Percentiles rank a stretch among this genome's conserved stretches.
These are phyloP conservation scores for Chenopodium berlandieri DNA, from an alignment of 148 eudicot species.

Conservation along the genomic window DNA sequence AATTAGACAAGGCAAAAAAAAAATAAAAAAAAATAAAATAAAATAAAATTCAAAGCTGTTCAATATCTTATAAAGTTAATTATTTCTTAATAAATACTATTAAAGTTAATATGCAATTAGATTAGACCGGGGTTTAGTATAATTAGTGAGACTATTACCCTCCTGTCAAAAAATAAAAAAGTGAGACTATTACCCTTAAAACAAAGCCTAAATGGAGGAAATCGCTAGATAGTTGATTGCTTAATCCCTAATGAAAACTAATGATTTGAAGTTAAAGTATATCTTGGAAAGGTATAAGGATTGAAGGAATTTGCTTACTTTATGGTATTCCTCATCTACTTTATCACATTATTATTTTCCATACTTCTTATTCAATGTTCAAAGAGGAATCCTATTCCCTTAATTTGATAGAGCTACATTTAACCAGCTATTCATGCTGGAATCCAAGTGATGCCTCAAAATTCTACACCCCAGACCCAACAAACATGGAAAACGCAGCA, in stretches of 20 bases:
- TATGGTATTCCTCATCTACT: constrained; percentile 11
- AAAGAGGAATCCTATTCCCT: constrained; percentile 24
- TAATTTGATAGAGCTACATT: background rate
- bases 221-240: background rate
- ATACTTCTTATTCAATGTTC: background rate
- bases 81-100: no score
- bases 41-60: no score
- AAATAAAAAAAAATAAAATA: no score
- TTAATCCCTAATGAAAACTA: background rate
- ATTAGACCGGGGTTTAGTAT: no score
- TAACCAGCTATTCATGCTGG: background rate
- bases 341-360: background rate
- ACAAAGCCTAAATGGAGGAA: no score
- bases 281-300: background rate
- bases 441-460: constrained; percentile 8
- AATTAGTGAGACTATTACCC: no score
- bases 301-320: constrained; percentile 16
- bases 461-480: constrained; percentile 5
- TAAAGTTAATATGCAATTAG: no score
- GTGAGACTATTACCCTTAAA: no score
- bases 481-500: constrained; percentile 9
- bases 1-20: no score
- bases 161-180: no score
- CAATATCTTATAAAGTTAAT: no score
- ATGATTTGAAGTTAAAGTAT: background rate